These are phyloP conservation scores for Neurospora sp. DNA, from an alignment of 495 filamentous ascomycete genomes.

Conservation along the genomic window DNA sequence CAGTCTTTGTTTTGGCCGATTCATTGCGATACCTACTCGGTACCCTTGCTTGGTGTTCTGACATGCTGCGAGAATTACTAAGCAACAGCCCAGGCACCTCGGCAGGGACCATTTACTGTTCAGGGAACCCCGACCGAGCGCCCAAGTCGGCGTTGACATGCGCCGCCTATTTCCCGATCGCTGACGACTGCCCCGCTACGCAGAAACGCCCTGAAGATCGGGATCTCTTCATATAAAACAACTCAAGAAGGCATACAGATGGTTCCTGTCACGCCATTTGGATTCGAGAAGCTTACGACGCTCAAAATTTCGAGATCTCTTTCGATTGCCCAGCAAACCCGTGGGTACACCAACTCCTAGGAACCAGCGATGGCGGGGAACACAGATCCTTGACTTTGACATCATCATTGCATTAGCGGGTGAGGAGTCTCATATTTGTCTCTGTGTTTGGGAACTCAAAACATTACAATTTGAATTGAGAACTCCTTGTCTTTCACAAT, in stretches of 20 bases:
- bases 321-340: neutral
- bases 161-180: neutral
- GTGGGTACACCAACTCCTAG: neutral
- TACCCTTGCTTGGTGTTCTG: neutral
- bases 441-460: neutral
- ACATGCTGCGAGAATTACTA: neutral
- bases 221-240: neutral
- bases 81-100: neutral
- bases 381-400: neutral
- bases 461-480: neutral
- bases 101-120: neutral
- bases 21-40: neutral
- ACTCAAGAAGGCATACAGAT: neutral
- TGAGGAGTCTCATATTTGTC: neutral
- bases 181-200: neutral
- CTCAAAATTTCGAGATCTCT: neutral
- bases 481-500: neutral
- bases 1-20: neutral
- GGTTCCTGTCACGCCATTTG: neutral
- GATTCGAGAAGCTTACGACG: neutral
- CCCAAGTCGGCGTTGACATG: neutral
- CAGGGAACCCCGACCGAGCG: neutral
- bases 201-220: neutral
- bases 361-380: neutral
- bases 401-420: neutral